Percentiles rank a stretch among this genome's conserved stretches.
phyloP scores from a whole-genome alignment of 164 flowering plant genomes.

The Taxillus chinensis region DNA sequence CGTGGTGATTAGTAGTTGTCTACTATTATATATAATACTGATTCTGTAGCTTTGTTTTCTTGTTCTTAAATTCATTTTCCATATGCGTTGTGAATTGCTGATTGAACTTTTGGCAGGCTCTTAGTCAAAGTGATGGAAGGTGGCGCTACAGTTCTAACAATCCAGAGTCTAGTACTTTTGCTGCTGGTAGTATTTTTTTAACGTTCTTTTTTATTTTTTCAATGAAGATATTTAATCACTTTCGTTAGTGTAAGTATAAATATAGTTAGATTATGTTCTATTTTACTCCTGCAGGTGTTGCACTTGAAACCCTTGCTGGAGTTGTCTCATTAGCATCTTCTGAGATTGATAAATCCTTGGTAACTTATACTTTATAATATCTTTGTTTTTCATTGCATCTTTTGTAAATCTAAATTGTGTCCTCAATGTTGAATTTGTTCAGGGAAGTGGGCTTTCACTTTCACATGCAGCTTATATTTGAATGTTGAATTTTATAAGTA shows the following conservation, averaged over 20 bases:
- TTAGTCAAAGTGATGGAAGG: slow-evolving; percentile 96
- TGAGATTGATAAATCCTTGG: slow-evolving; percentile 74
- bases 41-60: background rate
- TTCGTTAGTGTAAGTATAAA: too few species aligned
- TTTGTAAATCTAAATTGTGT: too few species aligned
- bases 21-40: background rate
- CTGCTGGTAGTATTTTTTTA: slow-evolving; percentile 57
- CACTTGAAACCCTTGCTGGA: slow-evolving; percentile 83
- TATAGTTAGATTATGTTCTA: too few species aligned
- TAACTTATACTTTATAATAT: slow-evolving; percentile 17
- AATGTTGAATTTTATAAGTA: too few species aligned
- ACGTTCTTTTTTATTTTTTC: background rate
- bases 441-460: background rate
- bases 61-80: background rate
- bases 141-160: slow-evolving; percentile 79
- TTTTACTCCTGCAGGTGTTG: slow-evolving; percentile 47
- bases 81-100: background rate
- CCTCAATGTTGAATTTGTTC: too few species aligned
- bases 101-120: slow-evolving; percentile 38
- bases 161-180: slow-evolving; percentile 77
- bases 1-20: background rate
- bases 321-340: slow-evolving; percentile 65
- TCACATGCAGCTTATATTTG: background rate
- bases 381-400: background rate
- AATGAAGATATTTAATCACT: background rate